phyloP scores from a whole-genome alignment of 78 protist genomes.

The Dictyostelium intermedium region DNA sequence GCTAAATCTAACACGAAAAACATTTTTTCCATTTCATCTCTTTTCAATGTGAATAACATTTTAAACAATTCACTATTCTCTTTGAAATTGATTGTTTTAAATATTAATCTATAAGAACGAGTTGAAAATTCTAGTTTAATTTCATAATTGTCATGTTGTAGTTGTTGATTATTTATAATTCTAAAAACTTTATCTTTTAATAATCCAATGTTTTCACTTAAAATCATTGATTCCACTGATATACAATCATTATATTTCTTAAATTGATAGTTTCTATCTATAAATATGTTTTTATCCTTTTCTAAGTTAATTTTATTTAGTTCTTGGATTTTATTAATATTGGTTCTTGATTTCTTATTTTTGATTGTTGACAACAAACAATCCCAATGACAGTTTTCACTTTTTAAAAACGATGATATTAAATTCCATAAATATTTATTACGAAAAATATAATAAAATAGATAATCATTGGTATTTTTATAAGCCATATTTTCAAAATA shows the following conservation, averaged over 20 bases:
- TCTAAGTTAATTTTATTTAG: not conserved
- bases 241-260: not conserved
- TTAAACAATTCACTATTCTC: not conserved
- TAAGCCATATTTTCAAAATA: not conserved
- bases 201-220: not conserved
- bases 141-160: not conserved
- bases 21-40: conserved; percentile 1
- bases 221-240: not conserved
- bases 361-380: not conserved
- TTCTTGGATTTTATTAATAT: not conserved
- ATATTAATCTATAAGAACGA: not conserved
- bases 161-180: not conserved
- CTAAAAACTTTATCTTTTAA: not conserved
- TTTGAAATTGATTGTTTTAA: not conserved
- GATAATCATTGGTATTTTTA: not conserved
- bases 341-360: not conserved
- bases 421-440: not conserved
- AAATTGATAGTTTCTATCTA: not conserved
- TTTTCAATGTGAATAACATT: not conserved
- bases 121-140: not conserved
- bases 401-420: not conserved
- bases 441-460: not conserved
- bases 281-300: not conserved
- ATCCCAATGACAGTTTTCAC: not conserved
- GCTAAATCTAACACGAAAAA: not conserved